phyloP scores from a whole-genome alignment of 2,329 filamentous ascomycete species.

The Stenocarpella maydis region DNA sequence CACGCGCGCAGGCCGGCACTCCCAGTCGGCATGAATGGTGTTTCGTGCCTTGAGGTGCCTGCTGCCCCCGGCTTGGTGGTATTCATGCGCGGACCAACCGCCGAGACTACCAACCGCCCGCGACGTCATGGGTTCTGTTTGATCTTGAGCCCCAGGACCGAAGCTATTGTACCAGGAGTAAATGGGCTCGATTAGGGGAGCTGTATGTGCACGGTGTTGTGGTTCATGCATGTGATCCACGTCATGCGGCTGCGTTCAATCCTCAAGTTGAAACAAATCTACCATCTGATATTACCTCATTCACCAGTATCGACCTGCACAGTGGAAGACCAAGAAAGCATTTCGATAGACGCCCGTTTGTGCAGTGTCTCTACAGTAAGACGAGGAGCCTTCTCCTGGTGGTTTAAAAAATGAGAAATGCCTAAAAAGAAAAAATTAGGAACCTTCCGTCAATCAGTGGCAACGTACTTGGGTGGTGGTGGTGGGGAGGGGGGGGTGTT shows the following conservation, averaged over 20 bases:
- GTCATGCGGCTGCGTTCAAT: not conserved
- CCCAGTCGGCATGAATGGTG: constrained; percentile 16
- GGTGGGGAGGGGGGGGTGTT: no score
- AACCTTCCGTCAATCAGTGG: not conserved
- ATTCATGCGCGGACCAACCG: constrained; percentile 6
- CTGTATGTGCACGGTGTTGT: not conserved
- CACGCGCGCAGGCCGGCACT: not conserved
- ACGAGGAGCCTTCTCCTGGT: no score
- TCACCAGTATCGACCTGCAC: not conserved
- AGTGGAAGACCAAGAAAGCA: not conserved
- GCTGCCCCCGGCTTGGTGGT: not conserved
- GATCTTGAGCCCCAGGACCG: not conserved
- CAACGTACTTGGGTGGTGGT: not conserved
- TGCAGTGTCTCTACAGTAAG: not conserved
- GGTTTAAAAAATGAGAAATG: no score
- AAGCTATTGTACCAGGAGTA: no score
- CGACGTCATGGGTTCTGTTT: constrained; percentile 2
- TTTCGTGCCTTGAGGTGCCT: not conserved
- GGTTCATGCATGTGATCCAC: not conserved
- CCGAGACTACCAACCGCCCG: not conserved
- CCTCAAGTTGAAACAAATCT: no score
- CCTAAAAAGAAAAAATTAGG: not conserved
- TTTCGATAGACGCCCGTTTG: not conserved
- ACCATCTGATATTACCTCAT: not conserved
- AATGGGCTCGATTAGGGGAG: not conserved